Base-by-base conservation (phyloP, 257 asterid species). In the Ilex asprella region DNA sequence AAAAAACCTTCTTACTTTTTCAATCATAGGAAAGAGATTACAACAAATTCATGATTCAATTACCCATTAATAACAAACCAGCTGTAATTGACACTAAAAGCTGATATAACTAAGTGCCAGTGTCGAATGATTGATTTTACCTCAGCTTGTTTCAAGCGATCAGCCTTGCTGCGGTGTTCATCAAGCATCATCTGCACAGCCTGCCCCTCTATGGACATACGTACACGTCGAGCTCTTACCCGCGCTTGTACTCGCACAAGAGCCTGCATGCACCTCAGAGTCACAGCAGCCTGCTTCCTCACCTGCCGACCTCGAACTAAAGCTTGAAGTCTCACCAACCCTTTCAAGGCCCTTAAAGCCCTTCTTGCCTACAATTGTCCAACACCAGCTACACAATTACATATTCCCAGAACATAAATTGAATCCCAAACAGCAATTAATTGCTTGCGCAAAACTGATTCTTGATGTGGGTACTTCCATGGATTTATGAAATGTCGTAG, bases 201-300 rank as follows among this genome's bases (percentile, higher is more conserved):
- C 60, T 81, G 95, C 16, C 99, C 99, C 59, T 92, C 96, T 2
- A 74, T 71, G 3, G 96, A 89, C 97, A 83, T 83, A 10, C 99
- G 80, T 2, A 86, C 99, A 51, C 81, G 88, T 16, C 91, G 89
- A 43, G 97, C 97, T 72, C 99, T 75, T n/a, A 92, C 78, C 9
- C 97, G 88, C 31, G 99, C 99, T 70, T 92, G 99, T 2, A 92
- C 95, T 35, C 99, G 82, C 52, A 92, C 99, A 54, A 92, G 78
- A n/a, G 99, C 99, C 71, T 92, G 99, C 99, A 92, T 92, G 64
- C 97, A 89, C 77, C 96, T 72, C 11, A 89, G 89, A 1, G 99
- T 92, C 27, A 89, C 96, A 2, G 96, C 96, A 56, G 97, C 97
- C 61, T 92, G 99, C 77, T 89, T 89, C 6, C 99, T 61, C 47